A percentile compares a stretch with the other conserved stretches of the same genome.
phyloP scores from a whole-genome alignment of 2,329 filamentous ascomycete species.

The Rugonectria rugulosa region DNA sequence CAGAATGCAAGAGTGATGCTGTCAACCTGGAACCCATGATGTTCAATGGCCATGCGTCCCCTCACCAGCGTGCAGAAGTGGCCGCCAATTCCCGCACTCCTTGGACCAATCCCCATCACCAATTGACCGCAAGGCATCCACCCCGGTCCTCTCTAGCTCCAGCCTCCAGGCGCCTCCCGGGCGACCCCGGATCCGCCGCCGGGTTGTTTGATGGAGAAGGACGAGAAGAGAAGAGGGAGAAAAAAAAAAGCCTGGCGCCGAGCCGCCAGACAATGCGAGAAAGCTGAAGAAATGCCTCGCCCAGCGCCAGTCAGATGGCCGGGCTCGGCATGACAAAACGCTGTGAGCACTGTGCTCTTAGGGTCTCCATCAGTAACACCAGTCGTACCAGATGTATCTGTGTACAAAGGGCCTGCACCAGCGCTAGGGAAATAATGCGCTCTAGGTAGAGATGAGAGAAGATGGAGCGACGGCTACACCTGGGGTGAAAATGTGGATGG shows the following conservation, averaged over 20 bases:
- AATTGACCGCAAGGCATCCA: constrained; percentile 24
- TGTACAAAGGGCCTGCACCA: not conserved
- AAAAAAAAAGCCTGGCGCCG: no score
- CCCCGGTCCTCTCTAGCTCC: constrained; percentile 26
- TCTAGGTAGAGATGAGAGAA: not conserved
- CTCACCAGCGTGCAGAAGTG: not conserved
- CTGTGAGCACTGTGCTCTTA: constrained; percentile 9
- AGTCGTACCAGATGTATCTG: not conserved
- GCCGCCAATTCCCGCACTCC: constrained; percentile 36
- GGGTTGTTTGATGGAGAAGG: constrained; percentile 36
- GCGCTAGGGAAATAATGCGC: not conserved
- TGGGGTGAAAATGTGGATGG: not conserved
- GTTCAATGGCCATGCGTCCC: constrained; percentile 12
- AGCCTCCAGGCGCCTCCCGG: constrained; percentile 34
- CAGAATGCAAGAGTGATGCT: not conserved
- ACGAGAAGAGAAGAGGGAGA: constrained; percentile 19
- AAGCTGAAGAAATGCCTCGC: constrained; percentile 42
- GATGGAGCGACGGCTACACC: not conserved
- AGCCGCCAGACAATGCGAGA: no score
- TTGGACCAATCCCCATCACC: constrained; percentile 26
- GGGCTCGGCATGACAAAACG: constrained; percentile 1
- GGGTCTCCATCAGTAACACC: not conserved
- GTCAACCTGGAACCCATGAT: constrained; percentile 1
- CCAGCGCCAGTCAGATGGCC: constrained; percentile 26
- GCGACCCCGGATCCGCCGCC: constrained; percentile 40